Evolutionary conservation across 345 rosid species (phyloP), one percentile per base, ranked within the genome.

Genomic region (Pugionium dolabratum): DNA sequence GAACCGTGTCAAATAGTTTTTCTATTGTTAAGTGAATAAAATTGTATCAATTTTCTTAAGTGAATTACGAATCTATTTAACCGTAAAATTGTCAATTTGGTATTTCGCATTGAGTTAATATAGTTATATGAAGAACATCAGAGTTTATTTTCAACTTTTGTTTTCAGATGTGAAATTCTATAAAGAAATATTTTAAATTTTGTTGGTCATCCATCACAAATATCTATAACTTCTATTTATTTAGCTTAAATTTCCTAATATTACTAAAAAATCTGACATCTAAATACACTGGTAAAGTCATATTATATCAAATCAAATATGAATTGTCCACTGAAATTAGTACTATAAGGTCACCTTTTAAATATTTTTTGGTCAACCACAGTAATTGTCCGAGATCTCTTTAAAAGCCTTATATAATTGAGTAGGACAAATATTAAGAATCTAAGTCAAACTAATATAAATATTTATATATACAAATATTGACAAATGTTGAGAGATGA

Each of bases 1-100:
- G 76, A 73, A 66, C 76, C 67, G 43, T 34, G 61, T 59, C 66
- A 44, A 36, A 25, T 18, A 30, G 69, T 70, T 6, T 7, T 45
- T 54, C 0, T 54, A 42, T 53, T 36, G 49, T 6, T 37, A 45
- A 54, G 9, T 62, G 69, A 71, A 71, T 31, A 71, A 71, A 46
- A 37, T 1, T 48, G 30, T 3, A 5, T 51, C 49, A 5, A 41
- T 18, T 54, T 6, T 11, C 59, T 30, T 26, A 7, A 7, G 52
- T 46, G 50, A 6, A 18, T 46, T 4, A 46, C 2, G 8, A 18
- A 46, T 46, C 48, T 44, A 44, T 10, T 42, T 42, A 31, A 42
- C 28, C 3, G 3, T 59, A n/a, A 41, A n/a, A n/a, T 6, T 59
- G 25, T 32, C 28, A 40, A 11, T 57, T 41, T 41, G 26, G 37